Evolutionary conservation across 75 land plant genomes (phyloP).

Genomic region (Picea glauca): DNA sequence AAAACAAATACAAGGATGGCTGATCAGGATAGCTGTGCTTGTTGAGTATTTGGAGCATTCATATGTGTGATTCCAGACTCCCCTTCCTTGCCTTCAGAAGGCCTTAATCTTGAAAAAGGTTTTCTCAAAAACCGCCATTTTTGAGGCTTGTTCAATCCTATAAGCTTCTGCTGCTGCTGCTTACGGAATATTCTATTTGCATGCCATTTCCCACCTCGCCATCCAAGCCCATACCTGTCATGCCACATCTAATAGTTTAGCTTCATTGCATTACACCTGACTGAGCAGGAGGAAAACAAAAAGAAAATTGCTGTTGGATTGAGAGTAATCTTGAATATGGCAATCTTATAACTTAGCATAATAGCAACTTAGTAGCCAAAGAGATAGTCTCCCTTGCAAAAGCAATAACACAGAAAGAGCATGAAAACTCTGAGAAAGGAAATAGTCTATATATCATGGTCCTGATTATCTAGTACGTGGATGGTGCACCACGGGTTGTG

Average conservation of each 20-base stretch:
- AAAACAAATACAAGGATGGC: not conserved
- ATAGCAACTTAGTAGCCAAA: not conserved
- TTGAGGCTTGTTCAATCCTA: constrained; percentile 43
- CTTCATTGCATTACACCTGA: not conserved
- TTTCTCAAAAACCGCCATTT: constrained; percentile 30
- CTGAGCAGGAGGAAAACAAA: not conserved
- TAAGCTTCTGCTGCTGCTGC: constrained; percentile 56
- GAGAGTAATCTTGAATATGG: not conserved
- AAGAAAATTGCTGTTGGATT: not conserved
- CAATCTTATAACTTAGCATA: not conserved
- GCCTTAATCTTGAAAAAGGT: not conserved
- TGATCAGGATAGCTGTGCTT: not conserved
- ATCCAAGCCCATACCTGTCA: constrained; percentile 56
- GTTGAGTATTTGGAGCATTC: not conserved
- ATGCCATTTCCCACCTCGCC: constrained; percentile 58
- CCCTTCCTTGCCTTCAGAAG: not conserved
- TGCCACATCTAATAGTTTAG: not conserved
- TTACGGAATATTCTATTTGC: constrained; percentile 40
- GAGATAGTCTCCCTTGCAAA: not conserved
- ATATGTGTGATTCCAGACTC: not conserved
- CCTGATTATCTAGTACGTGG: too few species aligned
- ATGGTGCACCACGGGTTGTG: not conserved
- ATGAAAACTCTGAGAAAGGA: not conserved
- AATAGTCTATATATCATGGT: not conserved
- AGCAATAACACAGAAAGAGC: not conserved